Conservation (phyloP, 202 grass and related monocot genomes). For the Dendrocalamus latiflorus region DNA sequence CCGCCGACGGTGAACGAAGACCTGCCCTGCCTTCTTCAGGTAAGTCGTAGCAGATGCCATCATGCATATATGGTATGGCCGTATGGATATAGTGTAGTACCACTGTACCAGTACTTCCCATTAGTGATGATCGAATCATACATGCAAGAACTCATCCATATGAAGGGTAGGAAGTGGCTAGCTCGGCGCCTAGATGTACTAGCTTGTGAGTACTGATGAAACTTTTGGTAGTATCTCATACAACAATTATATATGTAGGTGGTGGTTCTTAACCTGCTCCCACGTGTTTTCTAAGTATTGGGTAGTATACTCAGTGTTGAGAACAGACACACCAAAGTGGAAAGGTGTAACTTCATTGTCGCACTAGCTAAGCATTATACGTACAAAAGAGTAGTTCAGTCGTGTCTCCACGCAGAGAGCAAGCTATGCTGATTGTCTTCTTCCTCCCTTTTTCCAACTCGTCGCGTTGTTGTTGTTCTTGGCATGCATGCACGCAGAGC, state of each 20-base stretch:
- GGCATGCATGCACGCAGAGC: constrained; percentile 15
- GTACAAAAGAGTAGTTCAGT: neutral
- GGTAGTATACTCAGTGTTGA: neutral
- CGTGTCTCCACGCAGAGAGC: constrained; percentile 17
- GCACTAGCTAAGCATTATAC: neutral
- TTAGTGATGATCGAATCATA: neutral
- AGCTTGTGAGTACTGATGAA: neutral
- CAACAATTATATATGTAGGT: neutral
- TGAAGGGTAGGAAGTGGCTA: neutral
- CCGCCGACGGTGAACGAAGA: constrained; percentile 40
- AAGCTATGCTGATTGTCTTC: neutral
- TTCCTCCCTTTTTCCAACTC: neutral
- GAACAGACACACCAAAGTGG: neutral
- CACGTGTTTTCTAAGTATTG: neutral
- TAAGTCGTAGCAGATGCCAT: neutral
- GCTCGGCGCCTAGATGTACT: neutral
- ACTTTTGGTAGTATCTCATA: constrained; percentile 2
- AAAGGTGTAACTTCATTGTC: neutral
- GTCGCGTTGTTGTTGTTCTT: constrained; percentile 21
- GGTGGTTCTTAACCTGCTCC: neutral
- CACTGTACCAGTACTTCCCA: too few species aligned
- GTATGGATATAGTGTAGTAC: neutral
- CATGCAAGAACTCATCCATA: constrained; percentile 2
- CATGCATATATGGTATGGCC: neutral
- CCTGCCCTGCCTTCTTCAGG: constrained; percentile 61